A percentile compares a stretch with the other conserved stretches of the same genome.
phyloP scores from a whole-genome alignment of 306 rosid genomes.

The Medicago lupulina region DNA sequence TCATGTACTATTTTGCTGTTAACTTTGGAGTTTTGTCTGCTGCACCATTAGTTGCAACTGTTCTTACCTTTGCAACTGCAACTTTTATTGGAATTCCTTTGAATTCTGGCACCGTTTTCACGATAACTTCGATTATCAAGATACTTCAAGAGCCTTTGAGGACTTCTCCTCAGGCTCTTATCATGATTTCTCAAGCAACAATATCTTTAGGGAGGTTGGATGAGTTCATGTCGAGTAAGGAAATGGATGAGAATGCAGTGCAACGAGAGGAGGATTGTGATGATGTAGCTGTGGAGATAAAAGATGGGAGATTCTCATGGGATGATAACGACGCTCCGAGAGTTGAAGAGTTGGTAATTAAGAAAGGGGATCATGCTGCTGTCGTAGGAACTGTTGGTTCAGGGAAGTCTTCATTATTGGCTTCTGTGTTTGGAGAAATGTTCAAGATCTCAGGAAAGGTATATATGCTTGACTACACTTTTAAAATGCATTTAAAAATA shows the following conservation, averaged over 20 bases:
- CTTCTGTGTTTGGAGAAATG: conserved; percentile 89
- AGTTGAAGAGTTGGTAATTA: conserved; percentile 58
- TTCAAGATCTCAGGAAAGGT: conserved; percentile 82
- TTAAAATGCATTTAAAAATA: not conserved
- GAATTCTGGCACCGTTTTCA: conserved; percentile 72
- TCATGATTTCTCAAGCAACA: conserved; percentile 73
- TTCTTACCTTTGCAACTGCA: conserved; percentile 74
- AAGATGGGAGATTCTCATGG: conserved; percentile 66
- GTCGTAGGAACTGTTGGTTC: conserved; percentile 88
- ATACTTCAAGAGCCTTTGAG: conserved; percentile 84
- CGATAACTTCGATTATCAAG: conserved; percentile 73
- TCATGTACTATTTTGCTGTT: conserved; percentile 66
- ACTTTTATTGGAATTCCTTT: conserved; percentile 58
- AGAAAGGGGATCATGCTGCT: conserved; percentile 71
- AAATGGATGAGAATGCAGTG: conserved; percentile 61
- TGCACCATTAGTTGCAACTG: conserved; percentile 59
- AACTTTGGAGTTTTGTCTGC: conserved; percentile 58
- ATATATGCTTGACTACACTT: conserved; percentile 27
- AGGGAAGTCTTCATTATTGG: conserved; percentile 85
- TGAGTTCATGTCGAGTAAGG: conserved; percentile 65
- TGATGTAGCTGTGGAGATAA: conserved; percentile 62
- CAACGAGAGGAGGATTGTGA: conserved; percentile 56
- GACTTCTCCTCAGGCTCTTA: conserved; percentile 80
- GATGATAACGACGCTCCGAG: conserved; percentile 63
- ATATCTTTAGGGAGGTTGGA: conserved; percentile 81